phyloP scores from a whole-genome alignment of 2,329 filamentous ascomycete genomes.

The Cladosporium velox region DNA sequence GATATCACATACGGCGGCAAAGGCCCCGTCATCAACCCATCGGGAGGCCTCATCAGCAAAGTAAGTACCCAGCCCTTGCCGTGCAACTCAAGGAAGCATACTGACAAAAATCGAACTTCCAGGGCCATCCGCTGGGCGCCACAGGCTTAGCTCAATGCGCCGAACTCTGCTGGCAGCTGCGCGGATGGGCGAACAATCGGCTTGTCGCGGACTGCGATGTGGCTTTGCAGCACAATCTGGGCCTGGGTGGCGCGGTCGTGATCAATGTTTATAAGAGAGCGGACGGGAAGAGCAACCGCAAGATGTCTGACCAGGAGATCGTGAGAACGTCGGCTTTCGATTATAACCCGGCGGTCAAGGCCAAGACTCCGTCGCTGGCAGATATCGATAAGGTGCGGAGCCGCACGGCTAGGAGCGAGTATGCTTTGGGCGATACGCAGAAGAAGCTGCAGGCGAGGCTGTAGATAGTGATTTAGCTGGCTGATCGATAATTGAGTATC shows the following conservation, averaged over 20 bases:
- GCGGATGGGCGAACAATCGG: slow-evolving; percentile 88
- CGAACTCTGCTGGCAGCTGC: slow-evolving; percentile 89
- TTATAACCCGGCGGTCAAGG: slow-evolving; percentile 89
- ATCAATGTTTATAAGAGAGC: slow-evolving; percentile 85
- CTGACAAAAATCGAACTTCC: neutral
- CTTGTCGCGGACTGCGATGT: slow-evolving; percentile 64
- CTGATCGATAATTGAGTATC: neutral
- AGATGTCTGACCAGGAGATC: slow-evolving; percentile 64
- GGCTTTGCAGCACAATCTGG: slow-evolving; percentile 89
- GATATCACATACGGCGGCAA: slow-evolving; percentile 87
- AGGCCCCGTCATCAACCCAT: slow-evolving; percentile 82
- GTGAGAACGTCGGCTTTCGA: slow-evolving; percentile 70
- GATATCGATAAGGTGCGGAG: slow-evolving; percentile 71
- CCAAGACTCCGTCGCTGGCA: slow-evolving; percentile 78
- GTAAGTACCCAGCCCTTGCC: neutral
- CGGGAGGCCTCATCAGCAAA: slow-evolving; percentile 91
- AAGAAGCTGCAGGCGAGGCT: slow-evolving; percentile 72
- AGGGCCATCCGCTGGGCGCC: slow-evolving; percentile 84
- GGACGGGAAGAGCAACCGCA: slow-evolving; percentile 67
- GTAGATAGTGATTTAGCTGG: slow-evolving; percentile 36
- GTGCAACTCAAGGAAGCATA: neutral
- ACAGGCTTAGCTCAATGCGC: slow-evolving; percentile 91
- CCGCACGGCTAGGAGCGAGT: slow-evolving; percentile 66
- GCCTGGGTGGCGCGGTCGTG: slow-evolving; percentile 85
- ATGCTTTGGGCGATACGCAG: slow-evolving; percentile 76